phyloP scores from a whole-genome alignment of 2,329 filamentous ascomycete species.

The Elsinoe arachidis region DNA sequence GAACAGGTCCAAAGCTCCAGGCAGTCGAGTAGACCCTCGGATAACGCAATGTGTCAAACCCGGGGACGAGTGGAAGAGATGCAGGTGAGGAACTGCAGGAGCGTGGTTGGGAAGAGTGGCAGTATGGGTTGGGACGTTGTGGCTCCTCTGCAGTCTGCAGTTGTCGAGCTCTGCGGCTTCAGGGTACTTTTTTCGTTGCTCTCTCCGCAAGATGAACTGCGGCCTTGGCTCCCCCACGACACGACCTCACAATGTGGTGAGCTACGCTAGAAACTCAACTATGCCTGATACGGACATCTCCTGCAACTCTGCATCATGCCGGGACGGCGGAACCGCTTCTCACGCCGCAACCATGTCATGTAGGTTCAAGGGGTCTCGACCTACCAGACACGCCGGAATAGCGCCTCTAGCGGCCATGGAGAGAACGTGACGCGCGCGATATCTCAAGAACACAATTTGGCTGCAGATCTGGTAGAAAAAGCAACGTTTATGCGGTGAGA shows the following conservation, averaged over 20 bases:
- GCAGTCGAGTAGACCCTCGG: neutral
- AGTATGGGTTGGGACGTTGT: conserved; percentile 11
- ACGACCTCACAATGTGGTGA: neutral
- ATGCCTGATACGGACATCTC: neutral
- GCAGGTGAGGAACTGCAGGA: neutral
- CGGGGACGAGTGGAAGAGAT: conserved; percentile 3
- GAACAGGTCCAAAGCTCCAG: neutral
- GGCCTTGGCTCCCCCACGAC: conserved; percentile 1
- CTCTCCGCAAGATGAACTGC: conserved; percentile 4
- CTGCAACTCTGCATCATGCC: conserved; percentile 10
- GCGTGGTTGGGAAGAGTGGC: conserved; percentile 13
- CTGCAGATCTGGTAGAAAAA: neutral
- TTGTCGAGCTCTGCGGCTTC: neutral
- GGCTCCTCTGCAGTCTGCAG: too few relatives aligned
- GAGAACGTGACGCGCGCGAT: conserved; percentile 11
- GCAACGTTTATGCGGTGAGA: neutral
- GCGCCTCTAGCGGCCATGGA: conserved; percentile 8
- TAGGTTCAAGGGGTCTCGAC: conserved; percentile 3
- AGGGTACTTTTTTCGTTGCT: conserved; percentile 11
- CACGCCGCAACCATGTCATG: neutral
- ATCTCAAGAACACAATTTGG: neutral
- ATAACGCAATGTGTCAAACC: neutral
- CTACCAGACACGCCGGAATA: too few relatives aligned
- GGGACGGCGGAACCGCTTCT: neutral
- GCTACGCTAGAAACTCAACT: conserved; percentile 12